phyloP scores from a whole-genome alignment of 345 rosid genomes.

The Psidium guajava region DNA sequence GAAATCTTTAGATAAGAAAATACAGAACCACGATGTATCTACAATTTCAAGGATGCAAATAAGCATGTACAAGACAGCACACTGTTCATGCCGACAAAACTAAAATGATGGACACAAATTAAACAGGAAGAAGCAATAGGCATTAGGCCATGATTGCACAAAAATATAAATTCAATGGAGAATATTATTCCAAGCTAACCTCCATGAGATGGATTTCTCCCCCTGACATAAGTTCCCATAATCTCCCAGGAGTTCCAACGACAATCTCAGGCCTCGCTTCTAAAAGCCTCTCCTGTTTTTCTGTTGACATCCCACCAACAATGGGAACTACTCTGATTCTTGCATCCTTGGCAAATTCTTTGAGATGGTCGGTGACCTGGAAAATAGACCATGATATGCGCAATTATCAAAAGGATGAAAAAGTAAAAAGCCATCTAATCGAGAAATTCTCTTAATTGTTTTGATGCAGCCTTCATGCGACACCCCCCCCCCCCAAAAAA shows the following conservation, averaged over 20 bases:
- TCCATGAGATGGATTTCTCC: conserved; percentile 88
- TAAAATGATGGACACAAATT: background rate
- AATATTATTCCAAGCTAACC: conserved; percentile 31
- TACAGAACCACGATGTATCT: background rate
- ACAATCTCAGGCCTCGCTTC: conserved; percentile 81
- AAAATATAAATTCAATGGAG: background rate
- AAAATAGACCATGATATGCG: background rate
- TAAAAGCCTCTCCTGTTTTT: conserved; percentile 82
- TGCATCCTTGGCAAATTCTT: conserved; percentile 52
- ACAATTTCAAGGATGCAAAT: background rate
- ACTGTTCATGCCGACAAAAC: background rate
- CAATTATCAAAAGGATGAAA: background rate
- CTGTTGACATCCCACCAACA: conserved; percentile 92
- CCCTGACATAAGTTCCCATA: conserved; percentile 95
- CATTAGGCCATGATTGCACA: background rate
- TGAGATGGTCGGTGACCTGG: conserved; percentile 87
- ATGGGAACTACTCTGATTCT: conserved; percentile 66
- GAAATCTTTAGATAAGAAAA: background rate
- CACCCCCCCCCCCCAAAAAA: background rate
- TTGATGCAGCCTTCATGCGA: background rate
- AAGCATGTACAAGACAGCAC: background rate
- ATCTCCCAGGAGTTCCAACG: conserved; percentile 92
- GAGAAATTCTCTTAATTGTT: background rate
- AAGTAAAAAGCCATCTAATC: background rate
- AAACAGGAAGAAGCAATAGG: background rate